Conservation (phyloP, 768 basidiomycete genomes). For the Porpolomopsis calyptriformis region DNA sequence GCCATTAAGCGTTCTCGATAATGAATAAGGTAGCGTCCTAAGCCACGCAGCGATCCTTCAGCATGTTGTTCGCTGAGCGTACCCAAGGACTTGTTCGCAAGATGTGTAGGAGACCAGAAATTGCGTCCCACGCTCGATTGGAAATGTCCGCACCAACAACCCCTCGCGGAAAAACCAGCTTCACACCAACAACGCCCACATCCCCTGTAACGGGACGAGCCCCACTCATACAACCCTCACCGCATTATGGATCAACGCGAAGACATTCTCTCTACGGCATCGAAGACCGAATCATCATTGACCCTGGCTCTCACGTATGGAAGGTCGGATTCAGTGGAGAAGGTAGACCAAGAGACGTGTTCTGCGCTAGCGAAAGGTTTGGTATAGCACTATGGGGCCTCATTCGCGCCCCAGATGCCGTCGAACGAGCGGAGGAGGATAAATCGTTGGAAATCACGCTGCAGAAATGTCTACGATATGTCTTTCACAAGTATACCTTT, state of each 20-base stretch:
- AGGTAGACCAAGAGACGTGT: conserved; percentile 81
- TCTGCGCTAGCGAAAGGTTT: conserved; percentile 41
- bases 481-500: conserved; percentile 71
- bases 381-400: conserved; percentile 51
- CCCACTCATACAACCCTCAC: conserved; percentile 55
- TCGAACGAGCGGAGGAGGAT: conserved; percentile 62
- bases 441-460: conserved; percentile 59
- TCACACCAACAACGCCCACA: conserved; percentile 44
- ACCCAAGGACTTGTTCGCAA: too few species aligned
- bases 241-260: conserved; percentile 75
- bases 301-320: conserved; percentile 90
- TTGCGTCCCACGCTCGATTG: neutral
- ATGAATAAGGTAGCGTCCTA: too few species aligned
- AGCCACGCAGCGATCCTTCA: too few species aligned
- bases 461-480: conserved; percentile 57
- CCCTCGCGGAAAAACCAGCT: conserved; percentile 28
- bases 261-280: conserved; percentile 93
- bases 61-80: too few species aligned
- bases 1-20: too few species aligned
- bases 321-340: conserved; percentile 98
- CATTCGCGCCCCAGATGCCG: conserved; percentile 39
- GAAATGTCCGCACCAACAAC: conserved; percentile 19
- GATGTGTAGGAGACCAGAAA: too few species aligned
- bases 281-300: conserved; percentile 91
- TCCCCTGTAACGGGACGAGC: conserved; percentile 38